phyloP scores from a whole-genome alignment of 352 stramenopile genomes.

The Elongisporangium prolatum region DNA sequence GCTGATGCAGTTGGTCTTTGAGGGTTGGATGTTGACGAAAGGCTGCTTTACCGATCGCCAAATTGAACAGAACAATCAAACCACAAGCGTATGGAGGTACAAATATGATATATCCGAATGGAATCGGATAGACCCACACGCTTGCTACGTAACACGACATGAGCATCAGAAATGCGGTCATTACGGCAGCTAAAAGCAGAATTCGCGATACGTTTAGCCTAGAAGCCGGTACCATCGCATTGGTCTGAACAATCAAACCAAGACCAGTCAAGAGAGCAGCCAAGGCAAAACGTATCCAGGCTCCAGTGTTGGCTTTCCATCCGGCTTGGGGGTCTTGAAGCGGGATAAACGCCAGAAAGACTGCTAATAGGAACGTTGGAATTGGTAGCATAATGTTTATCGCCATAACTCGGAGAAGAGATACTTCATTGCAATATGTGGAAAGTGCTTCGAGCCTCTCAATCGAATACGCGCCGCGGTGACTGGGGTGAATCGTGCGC shows the following conservation, averaged over 20 bases:
- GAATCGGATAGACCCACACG: slow-evolving; percentile 20
- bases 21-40: too few relatives aligned
- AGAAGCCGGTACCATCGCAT: slow-evolving; percentile 4
- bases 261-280: slow-evolving; percentile 8
- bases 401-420: neutral
- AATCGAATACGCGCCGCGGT: slow-evolving; percentile 2
- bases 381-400: neutral
- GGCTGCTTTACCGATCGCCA: slow-evolving; percentile 7
- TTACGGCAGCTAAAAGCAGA: slow-evolving; percentile 7
- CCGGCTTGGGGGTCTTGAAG: slow-evolving; percentile 3
- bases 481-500: too few relatives aligned
- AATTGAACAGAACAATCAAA: slow-evolving; percentile 12
- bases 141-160: slow-evolving; percentile 7
- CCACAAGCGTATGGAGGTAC: slow-evolving; percentile 9
- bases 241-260: slow-evolving; percentile 1
- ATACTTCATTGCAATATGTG: slow-evolving; percentile 1
- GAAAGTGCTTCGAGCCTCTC: slow-evolving; percentile 3
- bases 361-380: neutral
- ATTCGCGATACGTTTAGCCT: slow-evolving; percentile 3
- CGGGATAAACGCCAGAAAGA: neutral
- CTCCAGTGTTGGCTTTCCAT: slow-evolving; percentile 17
- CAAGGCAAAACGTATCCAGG: slow-evolving; percentile 16
- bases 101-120: slow-evolving; percentile 17
- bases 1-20: neutral
- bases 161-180: slow-evolving; percentile 3